Base-by-base conservation (phyloP, 805 yeast genomes). In the Suhomyces canberraensis region DNA sequence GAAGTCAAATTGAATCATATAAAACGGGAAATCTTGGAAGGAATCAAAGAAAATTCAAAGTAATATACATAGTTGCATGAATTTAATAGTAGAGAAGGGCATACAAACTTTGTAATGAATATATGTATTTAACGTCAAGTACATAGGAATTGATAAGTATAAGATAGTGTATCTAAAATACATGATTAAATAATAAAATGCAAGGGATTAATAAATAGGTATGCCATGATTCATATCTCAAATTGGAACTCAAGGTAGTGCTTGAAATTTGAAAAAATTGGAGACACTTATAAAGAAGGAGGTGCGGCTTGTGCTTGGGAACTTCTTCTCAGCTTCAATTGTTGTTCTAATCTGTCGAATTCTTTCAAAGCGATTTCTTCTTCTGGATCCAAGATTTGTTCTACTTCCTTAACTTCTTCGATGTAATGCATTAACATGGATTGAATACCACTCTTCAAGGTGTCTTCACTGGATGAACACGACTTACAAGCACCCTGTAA, bases 381-480 rank as follows among this genome's bases (percentile, higher is more conserved):
- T 45, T 69, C 74, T 8, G 74, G 74, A 46, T 87, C 95, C 35
- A 84, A 66, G n/a, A 87, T 80, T 60, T 89, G 96, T 52, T 82
- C 80, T 15, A 93, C 97, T 29, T 84, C 84, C 37, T 78, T 75
- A 21, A 93, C 97, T 56, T 93, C 98, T 55, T 95, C 98, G 25
- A 95, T 91, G 58, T 93, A 93, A 63, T 91, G 96, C 69, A 79
- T 88, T 56, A 93, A 71, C 99, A 93, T 93, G n/a, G 90, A 78
- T 61, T 93, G 97, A 42, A 93, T 93, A 21, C 99, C 99, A 51
- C 89, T 79, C 63, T 90, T 91, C 55, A 93, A 71, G 1, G 99
- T 93, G 46, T 89, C 93, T 45, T 87, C 87, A 53, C 95, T 84
- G 6, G 89, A 73, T 3, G 95, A 88, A 51, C 99, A 93, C 2